Evolutionary conservation across 768 basidiomycete species (phyloP), one percentile per base, ranked within the genome.

Genomic region (Calvatia gigantea): DNA sequence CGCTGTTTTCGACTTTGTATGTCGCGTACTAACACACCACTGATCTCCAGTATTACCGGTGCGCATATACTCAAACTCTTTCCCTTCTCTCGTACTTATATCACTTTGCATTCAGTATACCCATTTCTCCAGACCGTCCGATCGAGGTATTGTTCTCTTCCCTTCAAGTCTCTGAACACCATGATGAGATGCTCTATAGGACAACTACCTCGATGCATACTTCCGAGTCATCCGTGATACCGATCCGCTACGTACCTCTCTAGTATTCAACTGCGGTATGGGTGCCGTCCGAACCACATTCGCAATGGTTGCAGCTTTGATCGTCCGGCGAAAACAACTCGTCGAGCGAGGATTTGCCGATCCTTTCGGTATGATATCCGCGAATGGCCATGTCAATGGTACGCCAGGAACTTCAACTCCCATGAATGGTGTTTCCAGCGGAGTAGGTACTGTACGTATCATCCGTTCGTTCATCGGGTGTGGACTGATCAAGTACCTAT

Each of bases 261-360:
- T 98, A 17, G 89, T 98, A 3, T 98, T 98, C 68, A 94, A 90
- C 46, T 98, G 96, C 67, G 96, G 97, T 29, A 94, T 96, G 85
- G 97, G 97, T 42, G 93, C 92, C 2, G 95, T 98, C 1, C 82
- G 96, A 17, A 95, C 94, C 2, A 98, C 95, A 0, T 98, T 97
- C 65, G 94, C 92, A 2, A 98, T 98, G 97, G 82, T 87, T n/a
- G 91, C 94, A 6, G 94, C 96, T 0, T 84, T 86, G 54, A 76
- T 99, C 32, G 78, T 98, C 1, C 78, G 96, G 39, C 77, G 96
- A 45, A 90, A 87, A 63, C 88, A 92, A 66, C 70, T 87, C 9
- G 74, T 89, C 25, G 62, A 77, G 14, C 72, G 76, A 27, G 91
- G 91, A 1, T 69, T 86, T 44, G 77, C 80, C 3, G 96, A 98